Evolutionary conservation across 2,329 filamentous ascomycete species (phyloP).

Genomic region (Aspergillus sp.): DNA sequence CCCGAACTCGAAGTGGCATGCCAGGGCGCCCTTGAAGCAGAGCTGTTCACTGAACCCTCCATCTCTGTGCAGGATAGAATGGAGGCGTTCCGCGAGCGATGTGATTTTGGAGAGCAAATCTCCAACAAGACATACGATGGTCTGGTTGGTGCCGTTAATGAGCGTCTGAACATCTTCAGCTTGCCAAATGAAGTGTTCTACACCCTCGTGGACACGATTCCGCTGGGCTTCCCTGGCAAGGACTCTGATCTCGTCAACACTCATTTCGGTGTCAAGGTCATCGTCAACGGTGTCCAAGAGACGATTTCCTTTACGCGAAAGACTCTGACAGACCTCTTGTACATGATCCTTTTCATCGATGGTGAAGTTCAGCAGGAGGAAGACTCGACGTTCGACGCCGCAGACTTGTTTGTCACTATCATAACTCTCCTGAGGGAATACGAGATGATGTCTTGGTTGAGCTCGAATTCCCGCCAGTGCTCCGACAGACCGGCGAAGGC

Average conservation of each 20-base stretch:
- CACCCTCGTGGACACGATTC: conserved; percentile 52
- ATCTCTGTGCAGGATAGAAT: conserved; percentile 73
- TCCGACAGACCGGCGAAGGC: conserved; percentile 26
- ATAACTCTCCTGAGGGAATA: conserved; percentile 71
- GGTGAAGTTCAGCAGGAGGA: conserved; percentile 75
- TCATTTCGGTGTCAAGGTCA: conserved; percentile 72
- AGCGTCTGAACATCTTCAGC: conserved; percentile 56
- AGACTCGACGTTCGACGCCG: conserved; percentile 65
- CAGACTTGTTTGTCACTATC: conserved; percentile 62
- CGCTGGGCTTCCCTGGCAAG: conserved; percentile 42
- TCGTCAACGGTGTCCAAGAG: conserved; percentile 78
- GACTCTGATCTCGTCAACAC: conserved; percentile 55
- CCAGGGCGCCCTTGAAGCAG: conserved; percentile 66
- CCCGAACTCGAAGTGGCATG: conserved; percentile 69
- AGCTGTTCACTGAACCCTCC: conserved; percentile 73
- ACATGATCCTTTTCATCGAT: conserved; percentile 84
- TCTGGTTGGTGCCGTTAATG: conserved; percentile 69
- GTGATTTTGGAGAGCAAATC: conserved; percentile 75
- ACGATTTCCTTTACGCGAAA: conserved; percentile 71
- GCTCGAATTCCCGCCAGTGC: conserved; percentile 44
- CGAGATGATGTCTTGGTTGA: conserved; percentile 68
- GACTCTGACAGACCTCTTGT: conserved; percentile 77
- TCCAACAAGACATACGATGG: conserved; percentile 77
- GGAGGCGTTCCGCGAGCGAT: conserved; percentile 74
- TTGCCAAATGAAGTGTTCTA: conserved; percentile 56